Evolutionary conservation across 805 yeast genomes (phyloP).

Genomic region (Maudiozyma serrabonitensis): DNA sequence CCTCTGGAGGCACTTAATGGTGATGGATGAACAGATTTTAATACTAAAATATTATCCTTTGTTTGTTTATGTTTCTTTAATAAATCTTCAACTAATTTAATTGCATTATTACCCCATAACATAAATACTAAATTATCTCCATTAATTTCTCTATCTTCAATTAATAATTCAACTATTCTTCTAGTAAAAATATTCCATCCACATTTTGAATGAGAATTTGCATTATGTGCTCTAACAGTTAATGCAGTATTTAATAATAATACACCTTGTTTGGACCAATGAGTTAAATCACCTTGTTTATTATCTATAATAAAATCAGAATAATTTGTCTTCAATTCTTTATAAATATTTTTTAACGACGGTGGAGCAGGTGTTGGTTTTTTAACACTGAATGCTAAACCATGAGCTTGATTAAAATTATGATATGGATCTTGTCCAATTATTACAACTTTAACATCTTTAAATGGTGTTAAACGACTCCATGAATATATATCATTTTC

Average conservation of each 20-base stretch:
- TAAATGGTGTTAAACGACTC: constrained; percentile 77
- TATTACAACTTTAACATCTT: constrained; percentile 63
- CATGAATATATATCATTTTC: constrained; percentile 73
- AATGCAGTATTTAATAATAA: constrained; percentile 76
- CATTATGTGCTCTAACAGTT: constrained; percentile 87
- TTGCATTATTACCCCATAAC: constrained; percentile 80
- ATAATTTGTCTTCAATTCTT: constrained; percentile 61
- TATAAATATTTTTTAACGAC: constrained; percentile 78
- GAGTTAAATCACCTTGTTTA: constrained; percentile 48
- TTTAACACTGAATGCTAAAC: constrained; percentile 84
- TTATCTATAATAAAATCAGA: constrained; percentile 54
- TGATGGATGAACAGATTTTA: constrained; percentile 84
- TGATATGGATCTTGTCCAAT: constrained; percentile 98
- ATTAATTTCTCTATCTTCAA: constrained; percentile 37
- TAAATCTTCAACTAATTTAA: constrained; percentile 42
- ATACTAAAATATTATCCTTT: constrained; percentile 35
- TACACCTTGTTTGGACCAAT: constrained; percentile 87
- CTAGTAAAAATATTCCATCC: constrained; percentile 95
- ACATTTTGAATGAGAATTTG: constrained; percentile 79
- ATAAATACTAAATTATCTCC: constrained; percentile 56
- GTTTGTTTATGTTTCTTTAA: constrained; percentile 4
- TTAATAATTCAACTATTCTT: constrained; percentile 46
- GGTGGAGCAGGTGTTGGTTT: constrained; percentile 85
- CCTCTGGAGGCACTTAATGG: constrained; percentile 84
- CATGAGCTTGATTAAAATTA: constrained; percentile 88